phyloP scores from a whole-genome alignment of 176 grass and related monocot genomes.

The Tillandsia fasciculata region DNA sequence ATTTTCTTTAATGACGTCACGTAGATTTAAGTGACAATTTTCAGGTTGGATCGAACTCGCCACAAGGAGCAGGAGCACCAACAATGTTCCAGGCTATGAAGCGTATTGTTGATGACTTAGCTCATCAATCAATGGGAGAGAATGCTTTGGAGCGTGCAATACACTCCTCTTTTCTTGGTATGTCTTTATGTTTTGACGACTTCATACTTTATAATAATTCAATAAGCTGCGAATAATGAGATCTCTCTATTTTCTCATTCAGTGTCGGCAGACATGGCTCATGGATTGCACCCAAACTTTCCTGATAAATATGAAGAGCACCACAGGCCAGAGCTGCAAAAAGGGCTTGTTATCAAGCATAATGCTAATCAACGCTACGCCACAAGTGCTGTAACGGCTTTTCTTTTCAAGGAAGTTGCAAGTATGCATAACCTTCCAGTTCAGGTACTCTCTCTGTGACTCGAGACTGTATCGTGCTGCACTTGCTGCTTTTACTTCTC shows the following conservation, averaged over 20 bases:
- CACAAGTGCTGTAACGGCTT: conserved; percentile 85
- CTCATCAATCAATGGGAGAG: conserved; percentile 73
- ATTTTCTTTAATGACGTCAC: neutral
- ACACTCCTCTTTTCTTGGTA: conserved; percentile 95
- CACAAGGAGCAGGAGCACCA: conserved; percentile 87
- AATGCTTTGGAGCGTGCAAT: conserved; percentile 76
- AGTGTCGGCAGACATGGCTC: conserved; percentile 95
- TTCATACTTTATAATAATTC: neutral
- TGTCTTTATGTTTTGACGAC: neutral
- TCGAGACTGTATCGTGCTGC: neutral
- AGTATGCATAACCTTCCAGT: conserved; percentile 62
- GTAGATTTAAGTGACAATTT: conserved; percentile 4
- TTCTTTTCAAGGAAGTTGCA: conserved; percentile 94
- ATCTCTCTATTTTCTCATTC: conserved; percentile 8
- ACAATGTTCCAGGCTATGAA: conserved; percentile 90
- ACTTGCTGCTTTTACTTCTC: neutral
- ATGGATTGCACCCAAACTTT: conserved; percentile 87
- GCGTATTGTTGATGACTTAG: conserved; percentile 59
- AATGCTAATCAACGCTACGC: conserved; percentile 95
- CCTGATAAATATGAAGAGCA: conserved; percentile 83
- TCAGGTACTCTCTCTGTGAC: conserved; percentile 37
- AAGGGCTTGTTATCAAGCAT: conserved; percentile 91
- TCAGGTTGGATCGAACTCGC: conserved; percentile 86
- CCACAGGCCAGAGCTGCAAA: conserved; percentile 75
- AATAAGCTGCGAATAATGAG: neutral